Base-by-base conservation (phyloP, 108 stramenopile species). In the Pseudonitzschia delicatissima region DNA sequence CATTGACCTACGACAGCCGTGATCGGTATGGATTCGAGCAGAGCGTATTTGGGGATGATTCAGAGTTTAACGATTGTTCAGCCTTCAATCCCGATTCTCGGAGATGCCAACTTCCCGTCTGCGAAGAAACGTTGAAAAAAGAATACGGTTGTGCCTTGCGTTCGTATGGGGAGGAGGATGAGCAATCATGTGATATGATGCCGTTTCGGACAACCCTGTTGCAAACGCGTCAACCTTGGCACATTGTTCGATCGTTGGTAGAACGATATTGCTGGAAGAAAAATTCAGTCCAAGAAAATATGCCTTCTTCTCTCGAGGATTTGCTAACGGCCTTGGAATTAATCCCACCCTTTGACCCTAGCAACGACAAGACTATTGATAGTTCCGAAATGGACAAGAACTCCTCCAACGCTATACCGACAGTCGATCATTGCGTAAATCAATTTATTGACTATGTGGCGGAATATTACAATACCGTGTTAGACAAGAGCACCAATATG, bases 1-100 rank as follows among this genome's bases (percentile, higher is more conserved):
- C 21, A 17, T 83, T 40, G 21, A 64, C n/a, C 45, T 69, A 35
- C 72, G 77, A 68, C 72, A 75, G 75, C 12, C 4, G 53, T 61
- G 59, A 40, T 12, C 57, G 58, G 15, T 48, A 61, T 49, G 68
- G 68, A 4, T 69, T 69, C 49, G 40, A 57, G 8, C 59, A 57
- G 4, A 47, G 58, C 15, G 9, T 69, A 37, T 69, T 69, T 61
- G 59, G 59, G 40, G 60, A 28, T 33, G n/a, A n/a, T n/a, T n/a
- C n/a, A n/a, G 57, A 57, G 12, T 8, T 48, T 17, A 58, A 69
- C 45, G 27, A 59, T 11, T 61, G 59, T 20, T 52, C 48, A 1
- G 31, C 31, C 31, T 51, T 47, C 45, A 18, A 57, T 26, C 59
- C 68, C 5, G 13, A 47, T 39, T 61, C 44, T 17, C 25, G 26